phyloP scores from a whole-genome alignment of 352 stramenopile species.

The Phytophthora pisi region DNA sequence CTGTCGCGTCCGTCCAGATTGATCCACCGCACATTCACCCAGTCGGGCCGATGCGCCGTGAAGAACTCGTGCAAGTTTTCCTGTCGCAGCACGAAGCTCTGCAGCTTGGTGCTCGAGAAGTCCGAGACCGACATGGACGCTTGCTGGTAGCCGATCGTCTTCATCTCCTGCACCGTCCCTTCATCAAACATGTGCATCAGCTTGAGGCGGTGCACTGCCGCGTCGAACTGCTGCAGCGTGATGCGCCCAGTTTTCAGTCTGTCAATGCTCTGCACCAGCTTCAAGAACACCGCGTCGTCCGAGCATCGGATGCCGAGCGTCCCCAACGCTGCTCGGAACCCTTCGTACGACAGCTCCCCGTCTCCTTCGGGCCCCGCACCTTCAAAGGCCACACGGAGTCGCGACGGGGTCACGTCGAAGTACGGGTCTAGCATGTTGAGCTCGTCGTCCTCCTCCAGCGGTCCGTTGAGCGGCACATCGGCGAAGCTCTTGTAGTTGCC shows the following conservation, averaged over 20 bases:
- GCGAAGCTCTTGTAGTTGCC: slow-evolving; percentile 58
- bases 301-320: slow-evolving; percentile 74
- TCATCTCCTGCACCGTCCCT: slow-evolving; percentile 61
- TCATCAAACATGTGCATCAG: slow-evolving; percentile 89
- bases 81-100: slow-evolving; percentile 67
- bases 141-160: slow-evolving; percentile 50
- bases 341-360: slow-evolving; percentile 59
- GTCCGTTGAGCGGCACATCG: slow-evolving; percentile 40
- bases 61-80: slow-evolving; percentile 73
- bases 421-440: slow-evolving; percentile 87
- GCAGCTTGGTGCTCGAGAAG: slow-evolving; percentile 73
- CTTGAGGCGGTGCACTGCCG: slow-evolving; percentile 86
- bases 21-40: slow-evolving; percentile 89
- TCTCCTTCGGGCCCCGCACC: slow-evolving; percentile 57
- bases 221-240: slow-evolving; percentile 79
- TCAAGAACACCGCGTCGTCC: slow-evolving; percentile 72
- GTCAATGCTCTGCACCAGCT: slow-evolving; percentile 76
- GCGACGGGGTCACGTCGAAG: slow-evolving; percentile 83
- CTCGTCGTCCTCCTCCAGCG: slow-evolving; percentile 59
- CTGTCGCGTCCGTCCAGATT: slow-evolving; percentile 84
- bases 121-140: slow-evolving; percentile 76
- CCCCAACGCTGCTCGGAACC: slow-evolving; percentile 64
- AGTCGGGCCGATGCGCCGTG: slow-evolving; percentile 69
- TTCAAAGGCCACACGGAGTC: slow-evolving; percentile 74
- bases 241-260: slow-evolving; percentile 47